phyloP scores from a whole-genome alignment of 2,329 filamentous ascomycete species.

The Ceratocystis cubensis region DNA sequence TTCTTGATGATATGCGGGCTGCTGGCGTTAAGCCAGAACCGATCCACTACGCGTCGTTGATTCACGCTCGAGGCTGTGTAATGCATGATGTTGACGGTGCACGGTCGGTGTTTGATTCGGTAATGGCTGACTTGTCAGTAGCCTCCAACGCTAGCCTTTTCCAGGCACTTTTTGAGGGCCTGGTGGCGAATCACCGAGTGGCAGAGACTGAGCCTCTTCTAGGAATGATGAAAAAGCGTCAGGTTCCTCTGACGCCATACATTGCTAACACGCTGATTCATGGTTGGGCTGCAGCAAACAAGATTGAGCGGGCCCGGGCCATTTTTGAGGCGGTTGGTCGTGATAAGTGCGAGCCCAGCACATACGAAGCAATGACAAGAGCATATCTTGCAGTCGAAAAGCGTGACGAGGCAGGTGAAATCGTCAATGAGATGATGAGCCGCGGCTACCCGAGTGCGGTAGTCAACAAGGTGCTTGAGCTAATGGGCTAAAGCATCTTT shows the following conservation, averaged over 20 bases:
- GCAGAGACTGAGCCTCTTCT: slow-evolving; percentile 62
- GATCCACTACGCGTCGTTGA: slow-evolving; percentile 88
- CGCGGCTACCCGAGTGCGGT: slow-evolving; percentile 87
- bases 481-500: slow-evolving; percentile 44
- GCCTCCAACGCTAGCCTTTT: slow-evolving; percentile 70
- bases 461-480: slow-evolving; percentile 82
- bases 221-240: slow-evolving; percentile 56
- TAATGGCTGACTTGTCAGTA: slow-evolving; percentile 55
- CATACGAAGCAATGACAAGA: slow-evolving; percentile 96
- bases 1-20: slow-evolving; percentile 65
- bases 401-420: slow-evolving; percentile 58
- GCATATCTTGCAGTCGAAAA: slow-evolving; percentile 80
- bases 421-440: slow-evolving; percentile 81
- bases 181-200: slow-evolving; percentile 89
- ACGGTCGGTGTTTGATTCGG: slow-evolving; percentile 66
- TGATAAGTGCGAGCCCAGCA: slow-evolving; percentile 82
- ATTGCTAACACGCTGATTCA: slow-evolving; percentile 98
- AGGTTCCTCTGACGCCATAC: slow-evolving; percentile 84
- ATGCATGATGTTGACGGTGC: slow-evolving; percentile 82
- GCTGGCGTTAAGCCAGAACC: slow-evolving; percentile 70
- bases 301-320: slow-evolving; percentile 63
- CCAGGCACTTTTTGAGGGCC: slow-evolving; percentile 91
- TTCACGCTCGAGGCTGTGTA: slow-evolving; percentile 91
- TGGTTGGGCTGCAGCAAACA: slow-evolving; percentile 78
- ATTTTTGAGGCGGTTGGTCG: slow-evolving; percentile 70